Base-by-base conservation (phyloP, 2,329 filamentous ascomycete species). In the Epicoccum sorghinum region DNA sequence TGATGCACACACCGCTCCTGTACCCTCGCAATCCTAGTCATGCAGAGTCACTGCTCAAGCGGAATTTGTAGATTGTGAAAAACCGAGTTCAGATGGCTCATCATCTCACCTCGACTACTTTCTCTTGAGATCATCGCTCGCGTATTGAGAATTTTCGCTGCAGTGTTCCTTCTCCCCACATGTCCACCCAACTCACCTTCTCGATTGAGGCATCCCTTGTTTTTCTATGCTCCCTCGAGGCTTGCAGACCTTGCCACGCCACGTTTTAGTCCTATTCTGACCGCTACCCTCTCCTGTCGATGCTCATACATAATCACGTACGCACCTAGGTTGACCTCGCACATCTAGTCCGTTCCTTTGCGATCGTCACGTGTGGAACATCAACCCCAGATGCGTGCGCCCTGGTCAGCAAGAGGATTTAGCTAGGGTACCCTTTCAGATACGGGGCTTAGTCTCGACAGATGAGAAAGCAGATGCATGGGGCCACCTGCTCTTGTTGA, bases 111-210 rank as follows among this genome's bases (percentile, higher is more conserved):
- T 36, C 30, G n/a, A 29, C 35, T 27, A 29, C 35, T 27, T 49
- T 37, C 25, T 42, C 22, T 37, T 3, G 14, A 42, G 14, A 27
- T 10, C 25, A 22, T 42, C 25, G 25, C n/a, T 30, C 38, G 14
- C 23, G 30, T 47, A 47, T 24, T 32, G 32, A 38, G 12, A 32
- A 43, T 32, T 9, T 43, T 18, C 44, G 32, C 33, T 47, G 27
- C n/a, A 14, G 35, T 49, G 22, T 41, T 32, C 29, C 14, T 35
- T 37, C 7, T 54, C 41, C 40, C 40, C 51, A 54, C 45, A 44
- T 30, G 32, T 49, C 36, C 12, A 48, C 51, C 36, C 45, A 54
- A 40, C 45, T 49, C 40, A 49, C 40, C 45, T 49, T 54, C 51
- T 47, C 8, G 29, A 41, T 35, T 3, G 14, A 43, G 45, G 5